Percentiles rank a stretch among this genome's conserved stretches.
Conservation (phyloP, 139 green algal species). For the Prasinococcaceae sp. region DNA sequence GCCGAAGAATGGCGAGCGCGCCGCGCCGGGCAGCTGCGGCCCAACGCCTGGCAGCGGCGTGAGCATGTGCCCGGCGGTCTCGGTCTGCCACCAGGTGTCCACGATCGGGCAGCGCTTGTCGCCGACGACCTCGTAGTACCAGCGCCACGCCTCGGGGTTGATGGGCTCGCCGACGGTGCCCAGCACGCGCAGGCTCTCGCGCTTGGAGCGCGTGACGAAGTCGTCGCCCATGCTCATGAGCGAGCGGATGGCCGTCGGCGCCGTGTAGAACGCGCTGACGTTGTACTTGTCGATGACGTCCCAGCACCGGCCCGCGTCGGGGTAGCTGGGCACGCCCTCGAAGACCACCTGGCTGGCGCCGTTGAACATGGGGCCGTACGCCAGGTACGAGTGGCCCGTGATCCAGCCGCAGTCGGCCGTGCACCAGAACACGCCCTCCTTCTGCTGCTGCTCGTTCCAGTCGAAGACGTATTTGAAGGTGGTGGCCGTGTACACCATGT, state of each 20-base stretch:
- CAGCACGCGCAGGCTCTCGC: slow-evolving; percentile 58
- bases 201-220: slow-evolving; percentile 23
- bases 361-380: slow-evolving; percentile 64
- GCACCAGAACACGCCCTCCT: slow-evolving; percentile 80
- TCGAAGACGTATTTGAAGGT: slow-evolving; percentile 78
- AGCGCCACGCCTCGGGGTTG: slow-evolving; percentile 87
- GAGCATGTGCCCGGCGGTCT: slow-evolving; percentile 76
- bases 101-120: slow-evolving; percentile 60
- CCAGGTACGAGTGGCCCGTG: slow-evolving; percentile 47
- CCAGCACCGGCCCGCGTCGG: slow-evolving; percentile 65
- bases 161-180: slow-evolving; percentile 95
- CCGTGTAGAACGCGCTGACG: slow-evolving; percentile 85
- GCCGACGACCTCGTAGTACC: slow-evolving; percentile 30
- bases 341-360: slow-evolving; percentile 67
- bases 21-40: slow-evolving; percentile 63
- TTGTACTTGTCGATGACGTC: slow-evolving; percentile 77
- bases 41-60: slow-evolving; percentile 63
- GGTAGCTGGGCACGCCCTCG: slow-evolving; percentile 49
- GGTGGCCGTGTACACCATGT: slow-evolving; percentile 42
- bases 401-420: slow-evolving; percentile 95
- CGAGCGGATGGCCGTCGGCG: slow-evolving; percentile 73
- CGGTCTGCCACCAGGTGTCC: slow-evolving; percentile 82
- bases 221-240: slow-evolving; percentile 57
- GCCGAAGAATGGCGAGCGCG: slow-evolving; percentile 89
- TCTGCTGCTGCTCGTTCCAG: too few relatives aligned